Base-by-base conservation (phyloP, 2,329 filamentous ascomycete species). In the Curvularia sp. region DNA sequence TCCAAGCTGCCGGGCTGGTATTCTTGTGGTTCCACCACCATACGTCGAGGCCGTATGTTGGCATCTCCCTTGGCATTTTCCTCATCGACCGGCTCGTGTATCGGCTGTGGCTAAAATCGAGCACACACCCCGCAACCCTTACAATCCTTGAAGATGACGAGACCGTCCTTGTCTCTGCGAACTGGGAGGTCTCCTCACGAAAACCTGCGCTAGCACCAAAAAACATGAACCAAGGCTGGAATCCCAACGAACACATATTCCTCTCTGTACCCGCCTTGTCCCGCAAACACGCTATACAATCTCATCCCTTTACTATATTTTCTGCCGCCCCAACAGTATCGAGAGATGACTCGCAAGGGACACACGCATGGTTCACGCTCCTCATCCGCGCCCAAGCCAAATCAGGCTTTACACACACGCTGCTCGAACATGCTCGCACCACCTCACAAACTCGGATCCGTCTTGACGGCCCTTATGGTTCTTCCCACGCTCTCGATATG, bases 261-360 rank as follows among this genome's bases (percentile, higher is more conserved):
- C 70, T 89, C 55, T 84, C 84, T 1, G 75, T 89, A 0, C 86
- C 87, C 0, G 77, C 75, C 0, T 78, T 89, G 5, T 82, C 82
- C 1, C 72, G 75, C 3, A 81, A 79, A 53, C 82, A 88, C 66
- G 68, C 76, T 2, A 69, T 88, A 1, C 87, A 89, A 73, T 81
- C 86, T 0, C 87, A 90, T 67, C 87, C 87, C 0, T 89, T 89
- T 73, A 89, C 86, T 8, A 88, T 90, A 53, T 83, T 86, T 15
- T 89, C 87, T 2, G 81, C 82, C 0, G 85, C 86, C 9, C 83
- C 85, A 1, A 80, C 81, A 1, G 80, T 81, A 1, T 25, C 81
- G 81, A 19, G 52, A 32, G 42, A 38, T 43, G 54, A 57, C n/a
- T 45, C 15, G 56, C 56, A 23, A 61, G 75, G n/a, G 30, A 63